A percentile compares a stretch with the other conserved stretches of the same genome.
phyloP scores from a whole-genome alignment of 805 yeast genomes.

The Saccharomycopsis fermentans region DNA sequence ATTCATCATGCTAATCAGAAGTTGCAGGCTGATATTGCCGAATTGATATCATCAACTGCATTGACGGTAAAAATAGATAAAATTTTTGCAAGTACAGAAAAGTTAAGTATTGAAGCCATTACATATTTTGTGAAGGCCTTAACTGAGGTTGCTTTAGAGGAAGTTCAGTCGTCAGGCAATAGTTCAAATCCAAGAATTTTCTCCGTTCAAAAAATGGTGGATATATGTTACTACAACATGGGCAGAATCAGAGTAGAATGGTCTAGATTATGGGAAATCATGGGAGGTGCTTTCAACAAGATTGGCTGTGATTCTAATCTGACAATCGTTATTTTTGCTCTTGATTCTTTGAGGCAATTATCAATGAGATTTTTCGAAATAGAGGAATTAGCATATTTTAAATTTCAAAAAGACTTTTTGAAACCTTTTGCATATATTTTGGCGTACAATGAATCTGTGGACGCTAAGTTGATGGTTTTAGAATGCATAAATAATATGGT shows the following conservation, averaged over 20 bases:
- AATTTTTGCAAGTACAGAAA: conserved; percentile 74
- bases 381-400: conserved; percentile 91
- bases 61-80: conserved; percentile 75
- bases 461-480: conserved; percentile 79
- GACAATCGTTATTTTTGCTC: conserved; percentile 76
- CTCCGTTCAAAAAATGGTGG: conserved; percentile 90
- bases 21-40: conserved; percentile 46
- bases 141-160: conserved; percentile 80
- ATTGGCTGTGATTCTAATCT: conserved; percentile 75
- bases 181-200: conserved; percentile 81
- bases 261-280: conserved; percentile 89
- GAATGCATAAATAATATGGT: conserved; percentile 86
- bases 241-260: conserved; percentile 91
- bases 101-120: conserved; percentile 74
- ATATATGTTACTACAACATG: conserved; percentile 97
- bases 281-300: conserved; percentile 80
- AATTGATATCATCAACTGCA: conserved; percentile 51
- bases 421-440: conserved; percentile 82
- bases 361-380: conserved; percentile 86
- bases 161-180: conserved; percentile 78
- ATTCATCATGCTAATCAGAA: conserved; percentile 65
- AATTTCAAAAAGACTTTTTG: conserved; percentile 88
- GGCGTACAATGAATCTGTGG: conserved; percentile 50
- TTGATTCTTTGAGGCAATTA: conserved; percentile 88
- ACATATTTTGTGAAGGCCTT: conserved; percentile 80